Conservation (phyloP, 768 basidiomycete genomes). For the Xanthoconium stramineum region DNA sequence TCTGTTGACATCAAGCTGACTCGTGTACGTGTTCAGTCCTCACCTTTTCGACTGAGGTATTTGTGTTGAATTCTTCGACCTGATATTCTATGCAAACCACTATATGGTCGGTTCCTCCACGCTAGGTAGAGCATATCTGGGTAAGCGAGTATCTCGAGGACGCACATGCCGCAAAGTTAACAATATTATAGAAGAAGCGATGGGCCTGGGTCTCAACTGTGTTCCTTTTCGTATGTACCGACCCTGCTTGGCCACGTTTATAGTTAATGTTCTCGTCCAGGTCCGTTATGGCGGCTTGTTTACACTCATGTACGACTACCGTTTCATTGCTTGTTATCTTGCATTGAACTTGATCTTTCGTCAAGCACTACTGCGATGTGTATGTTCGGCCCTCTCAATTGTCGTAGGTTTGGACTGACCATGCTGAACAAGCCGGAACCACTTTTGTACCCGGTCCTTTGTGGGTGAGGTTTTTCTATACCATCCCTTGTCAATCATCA, state of each 20-base stretch:
- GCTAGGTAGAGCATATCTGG: slow-evolving; percentile 7
- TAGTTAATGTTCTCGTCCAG: not conserved
- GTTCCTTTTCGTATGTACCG: slow-evolving; percentile 1
- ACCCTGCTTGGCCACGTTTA: not conserved
- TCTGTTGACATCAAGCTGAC: not conserved
- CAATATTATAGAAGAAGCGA: not conserved
- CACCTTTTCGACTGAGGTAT: slow-evolving; percentile 8
- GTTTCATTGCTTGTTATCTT: not conserved
- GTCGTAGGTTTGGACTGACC: not conserved
- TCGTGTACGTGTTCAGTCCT: not conserved
- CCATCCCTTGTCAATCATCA: not conserved
- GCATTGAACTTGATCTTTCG: not conserved
- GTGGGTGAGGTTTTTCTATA: not conserved
- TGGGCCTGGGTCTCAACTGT: slow-evolving; percentile 8
- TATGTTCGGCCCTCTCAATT: not conserved
- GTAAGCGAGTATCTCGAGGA: not conserved
- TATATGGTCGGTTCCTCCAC: too few species aligned
- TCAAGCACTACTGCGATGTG: not conserved
- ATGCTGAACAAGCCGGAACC: not conserved
- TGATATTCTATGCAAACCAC: not conserved
- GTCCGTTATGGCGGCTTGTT: slow-evolving; percentile 9
- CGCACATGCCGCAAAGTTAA: not conserved
- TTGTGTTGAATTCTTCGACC: not conserved
- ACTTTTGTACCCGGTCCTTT: slow-evolving; percentile 4
- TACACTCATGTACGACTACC: not conserved